Evolutionary conservation across 768 basidiomycete genomes (phyloP).

Genomic region (Phaeotremella skinneri): DNA sequence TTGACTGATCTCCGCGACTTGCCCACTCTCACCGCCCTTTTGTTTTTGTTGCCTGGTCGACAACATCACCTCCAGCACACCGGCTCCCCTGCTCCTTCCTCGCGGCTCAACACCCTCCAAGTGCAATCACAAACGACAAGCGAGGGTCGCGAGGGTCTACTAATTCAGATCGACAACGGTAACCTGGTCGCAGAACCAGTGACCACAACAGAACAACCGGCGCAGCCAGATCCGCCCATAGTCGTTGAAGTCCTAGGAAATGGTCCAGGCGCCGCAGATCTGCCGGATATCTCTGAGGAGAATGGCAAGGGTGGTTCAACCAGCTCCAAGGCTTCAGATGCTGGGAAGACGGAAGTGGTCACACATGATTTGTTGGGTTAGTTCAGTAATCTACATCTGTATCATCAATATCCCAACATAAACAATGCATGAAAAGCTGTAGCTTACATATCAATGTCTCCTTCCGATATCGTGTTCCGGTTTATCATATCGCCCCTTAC

Average conservation of each 20-base stretch:
- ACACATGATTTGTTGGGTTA: neutral
- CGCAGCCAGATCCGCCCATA: neutral
- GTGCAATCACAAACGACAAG: neutral
- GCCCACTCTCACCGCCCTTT: too few relatives aligned
- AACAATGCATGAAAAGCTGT: too few relatives aligned
- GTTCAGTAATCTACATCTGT: too few relatives aligned
- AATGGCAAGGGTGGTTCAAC: neutral
- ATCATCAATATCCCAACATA: too few relatives aligned
- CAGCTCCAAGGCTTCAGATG: neutral
- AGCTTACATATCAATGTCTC: too few relatives aligned
- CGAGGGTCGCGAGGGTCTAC: constrained; percentile 23
- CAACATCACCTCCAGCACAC: neutral
- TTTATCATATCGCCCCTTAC: too few relatives aligned
- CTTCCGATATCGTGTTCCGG: too few relatives aligned
- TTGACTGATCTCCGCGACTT: too few relatives aligned
- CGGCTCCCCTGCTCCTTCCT: neutral
- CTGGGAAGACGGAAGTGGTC: neutral
- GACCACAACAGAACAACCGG: neutral
- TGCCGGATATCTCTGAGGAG: neutral
- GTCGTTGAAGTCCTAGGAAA: too few relatives aligned
- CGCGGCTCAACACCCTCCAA: neutral
- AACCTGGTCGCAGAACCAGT: constrained; percentile 31
- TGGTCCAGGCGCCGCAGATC: neutral
- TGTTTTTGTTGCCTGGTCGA: neutral
- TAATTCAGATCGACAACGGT: constrained; percentile 31